These are phyloP conservation scores for Priceomyces melissophilus DNA, from an alignment of 805 yeast genomes.

Conservation along the genomic window DNA sequence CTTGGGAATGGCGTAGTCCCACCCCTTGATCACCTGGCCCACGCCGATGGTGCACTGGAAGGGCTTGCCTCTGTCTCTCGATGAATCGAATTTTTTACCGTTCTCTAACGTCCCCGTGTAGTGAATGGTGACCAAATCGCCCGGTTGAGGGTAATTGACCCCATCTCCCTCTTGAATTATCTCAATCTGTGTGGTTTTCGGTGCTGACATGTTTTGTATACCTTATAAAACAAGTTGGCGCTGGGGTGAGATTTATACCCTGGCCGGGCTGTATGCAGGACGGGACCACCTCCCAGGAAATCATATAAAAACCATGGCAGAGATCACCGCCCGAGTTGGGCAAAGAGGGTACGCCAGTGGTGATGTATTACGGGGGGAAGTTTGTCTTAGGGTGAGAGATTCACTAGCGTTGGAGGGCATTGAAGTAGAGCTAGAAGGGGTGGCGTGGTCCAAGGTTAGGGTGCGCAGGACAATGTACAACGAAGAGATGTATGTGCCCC, in stretches of 20 bases:
- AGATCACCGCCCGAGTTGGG: too few relatives aligned
- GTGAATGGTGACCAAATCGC: constrained; percentile 90
- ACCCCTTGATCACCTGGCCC: constrained; percentile 94
- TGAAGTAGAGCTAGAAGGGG: constrained; percentile 52
- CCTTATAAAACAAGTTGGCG: too few relatives aligned
- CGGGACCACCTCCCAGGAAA: too few relatives aligned
- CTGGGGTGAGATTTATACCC: too few relatives aligned
- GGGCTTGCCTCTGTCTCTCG: constrained; percentile 92
- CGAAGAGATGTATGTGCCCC: constrained; percentile 10
- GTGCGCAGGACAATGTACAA: constrained; percentile 18
- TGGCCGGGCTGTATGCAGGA: too few relatives aligned
- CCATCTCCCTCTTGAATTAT: constrained; percentile 70
- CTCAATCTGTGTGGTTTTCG: constrained; percentile 39
- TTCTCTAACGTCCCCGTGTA: constrained; percentile 93
- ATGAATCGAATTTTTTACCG: constrained; percentile 95
- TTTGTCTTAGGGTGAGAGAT: constrained; percentile 36
- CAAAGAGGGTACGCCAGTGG: constrained; percentile 30
- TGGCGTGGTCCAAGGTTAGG: constrained; percentile 34
- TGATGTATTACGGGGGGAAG: constrained; percentile 42
- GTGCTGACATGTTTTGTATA: constrained; percentile 44
- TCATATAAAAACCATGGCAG: too few relatives aligned
- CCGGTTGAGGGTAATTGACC: constrained; percentile 76
- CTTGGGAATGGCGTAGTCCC: constrained; percentile 95
- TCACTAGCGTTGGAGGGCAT: constrained; percentile 44
- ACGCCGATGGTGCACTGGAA: constrained; percentile 93